phyloP scores from a whole-genome alignment of 2,329 filamentous ascomycete species.

The Stagonosporopsis cucurbitacearum region DNA sequence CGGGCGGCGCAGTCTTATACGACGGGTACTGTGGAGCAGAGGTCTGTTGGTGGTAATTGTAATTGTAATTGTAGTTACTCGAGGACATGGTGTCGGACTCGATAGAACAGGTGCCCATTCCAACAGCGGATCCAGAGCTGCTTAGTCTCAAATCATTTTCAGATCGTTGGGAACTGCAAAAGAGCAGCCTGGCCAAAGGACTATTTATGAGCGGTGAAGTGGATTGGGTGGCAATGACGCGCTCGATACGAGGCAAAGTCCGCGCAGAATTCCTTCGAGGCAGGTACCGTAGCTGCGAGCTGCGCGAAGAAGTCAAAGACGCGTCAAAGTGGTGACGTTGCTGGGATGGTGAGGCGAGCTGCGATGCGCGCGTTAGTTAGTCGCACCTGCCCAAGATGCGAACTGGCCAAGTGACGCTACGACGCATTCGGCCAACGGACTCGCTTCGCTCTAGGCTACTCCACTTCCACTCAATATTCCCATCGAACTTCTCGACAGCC shows the following conservation, averaged over 20 bases:
- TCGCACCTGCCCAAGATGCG: not conserved
- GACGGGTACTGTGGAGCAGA: conserved; percentile 38
- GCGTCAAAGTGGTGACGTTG: conserved; percentile 8
- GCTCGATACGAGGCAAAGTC: not conserved
- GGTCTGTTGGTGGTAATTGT: conserved; percentile 36
- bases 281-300: not conserved
- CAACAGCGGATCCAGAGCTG: conserved; percentile 4
- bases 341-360: conserved; percentile 10
- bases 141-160: not conserved
- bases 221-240: not conserved
- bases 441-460: conserved; percentile 16
- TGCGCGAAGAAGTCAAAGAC: conserved; percentile 2
- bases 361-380: conserved; percentile 20
- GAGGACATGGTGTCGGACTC: conserved; percentile 30
- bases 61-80: conserved; percentile 39
- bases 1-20: conserved; percentile 34
- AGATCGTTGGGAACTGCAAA: not conserved
- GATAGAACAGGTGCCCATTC: not conserved
- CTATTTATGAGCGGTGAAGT: not conserved
- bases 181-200: not conserved
- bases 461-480: conserved; percentile 10
- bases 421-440: conserved; percentile 1
- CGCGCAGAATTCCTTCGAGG: not conserved
- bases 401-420: not conserved
- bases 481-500: conserved; percentile 21